phyloP scores from a whole-genome alignment of 176 grass and related monocot species.

The Raddia distichophylla region DNA sequence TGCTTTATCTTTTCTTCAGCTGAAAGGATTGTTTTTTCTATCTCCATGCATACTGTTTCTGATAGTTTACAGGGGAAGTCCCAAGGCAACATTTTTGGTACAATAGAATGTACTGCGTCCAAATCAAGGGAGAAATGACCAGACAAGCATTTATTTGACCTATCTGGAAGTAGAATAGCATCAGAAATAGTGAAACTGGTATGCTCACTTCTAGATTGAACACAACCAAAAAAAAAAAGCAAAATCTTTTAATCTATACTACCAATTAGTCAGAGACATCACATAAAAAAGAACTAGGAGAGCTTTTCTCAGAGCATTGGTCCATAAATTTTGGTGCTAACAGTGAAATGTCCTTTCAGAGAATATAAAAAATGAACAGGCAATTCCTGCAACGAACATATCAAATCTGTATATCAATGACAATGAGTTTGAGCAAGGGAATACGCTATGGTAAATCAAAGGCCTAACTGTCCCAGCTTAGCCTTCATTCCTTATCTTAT shows the following conservation, averaged over 20 bases:
- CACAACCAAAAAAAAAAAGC: constrained; percentile 7
- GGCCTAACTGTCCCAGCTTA: background rate
- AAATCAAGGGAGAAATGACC: constrained; percentile 44
- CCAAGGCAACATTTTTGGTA: constrained; percentile 72
- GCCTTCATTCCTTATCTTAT: constrained; percentile 6
- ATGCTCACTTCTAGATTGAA: constrained; percentile 20
- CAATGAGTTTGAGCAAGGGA: constrained; percentile 2
- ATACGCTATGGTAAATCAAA: constrained; percentile 29
- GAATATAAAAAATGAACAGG: background rate
- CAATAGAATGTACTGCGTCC: constrained; percentile 45
- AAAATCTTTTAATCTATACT: constrained; percentile 7
- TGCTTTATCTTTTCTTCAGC: constrained; percentile 62
- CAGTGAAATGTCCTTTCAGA: constrained; percentile 19
- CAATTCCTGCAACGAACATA: constrained; percentile 20
- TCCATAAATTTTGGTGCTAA: constrained; percentile 10
- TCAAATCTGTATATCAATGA: constrained; percentile 26
- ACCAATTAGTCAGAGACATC: background rate
- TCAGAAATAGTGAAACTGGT: constrained; percentile 15
- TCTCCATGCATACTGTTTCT: constrained; percentile 67
- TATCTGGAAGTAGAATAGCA: constrained; percentile 53
- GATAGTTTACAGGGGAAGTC: constrained; percentile 84
- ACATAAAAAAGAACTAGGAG: constrained; percentile 15
- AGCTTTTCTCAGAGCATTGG: background rate
- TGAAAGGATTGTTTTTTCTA: constrained; percentile 71
- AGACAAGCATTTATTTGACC: constrained; percentile 27